These are phyloP conservation scores for Vigna unguiculata DNA, from an alignment of 306 rosid genomes.

Conservation along the genomic window DNA sequence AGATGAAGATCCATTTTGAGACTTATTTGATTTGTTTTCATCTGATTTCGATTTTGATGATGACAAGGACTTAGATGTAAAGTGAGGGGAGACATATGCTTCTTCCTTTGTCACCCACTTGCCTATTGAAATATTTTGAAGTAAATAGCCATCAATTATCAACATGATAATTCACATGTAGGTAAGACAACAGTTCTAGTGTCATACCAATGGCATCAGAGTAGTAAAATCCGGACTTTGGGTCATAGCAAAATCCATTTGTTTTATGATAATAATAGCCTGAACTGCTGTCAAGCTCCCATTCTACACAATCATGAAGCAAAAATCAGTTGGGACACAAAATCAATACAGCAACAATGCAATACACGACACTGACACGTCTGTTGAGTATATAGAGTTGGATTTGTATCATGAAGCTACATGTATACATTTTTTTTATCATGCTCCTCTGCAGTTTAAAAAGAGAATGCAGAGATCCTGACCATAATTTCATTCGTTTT, in stretches of 20 bases:
- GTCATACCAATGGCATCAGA: constrained; percentile 79
- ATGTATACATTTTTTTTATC: neutral
- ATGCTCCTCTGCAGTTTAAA: neutral
- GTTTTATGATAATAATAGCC: constrained; percentile 85
- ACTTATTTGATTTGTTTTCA: constrained; percentile 56
- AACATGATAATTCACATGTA: constrained; percentile 17
- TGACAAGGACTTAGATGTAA: constrained; percentile 55
- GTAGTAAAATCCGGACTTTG: constrained; percentile 90
- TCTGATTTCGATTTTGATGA: constrained; percentile 53
- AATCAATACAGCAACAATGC: constrained; percentile 18
- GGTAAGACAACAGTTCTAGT: constrained; percentile 19
- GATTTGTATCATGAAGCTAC: constrained; percentile 27
- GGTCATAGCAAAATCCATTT: constrained; percentile 84
- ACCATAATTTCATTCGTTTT: neutral
- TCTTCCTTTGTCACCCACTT: constrained; percentile 97
- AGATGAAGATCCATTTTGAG: constrained; percentile 59
- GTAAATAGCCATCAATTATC: constrained; percentile 46
- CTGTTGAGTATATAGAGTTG: neutral
- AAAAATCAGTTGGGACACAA: constrained; percentile 54
- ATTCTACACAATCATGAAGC: constrained; percentile 71
- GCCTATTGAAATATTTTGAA: constrained; percentile 62
- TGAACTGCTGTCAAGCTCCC: constrained; percentile 80
- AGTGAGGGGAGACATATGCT: constrained; percentile 83
- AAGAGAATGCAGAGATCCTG: neutral
- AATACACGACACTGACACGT: constrained; percentile 22